A percentile compares a stretch with the other conserved stretches of the same genome.
Evolutionary conservation across 768 basidiomycete genomes (phyloP).

Genomic region (Leccinum disarticulatum): DNA sequence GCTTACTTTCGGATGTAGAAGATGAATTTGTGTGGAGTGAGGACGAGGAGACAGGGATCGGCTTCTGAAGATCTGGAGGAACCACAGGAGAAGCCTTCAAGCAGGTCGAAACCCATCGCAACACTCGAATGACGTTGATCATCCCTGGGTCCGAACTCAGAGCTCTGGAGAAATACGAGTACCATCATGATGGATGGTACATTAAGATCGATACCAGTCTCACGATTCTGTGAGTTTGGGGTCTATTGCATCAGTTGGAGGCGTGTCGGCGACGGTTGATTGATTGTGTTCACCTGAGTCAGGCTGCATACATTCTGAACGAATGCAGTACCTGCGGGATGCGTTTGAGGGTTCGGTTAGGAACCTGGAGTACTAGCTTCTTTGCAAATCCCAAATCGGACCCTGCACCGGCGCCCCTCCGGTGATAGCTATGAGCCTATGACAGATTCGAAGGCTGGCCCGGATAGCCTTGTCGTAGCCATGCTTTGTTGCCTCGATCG

Average conservation of each 20-base stretch:
- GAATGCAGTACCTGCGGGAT: constrained; percentile 82
- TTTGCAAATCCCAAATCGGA: constrained; percentile 60
- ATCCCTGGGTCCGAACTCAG: constrained; percentile 50
- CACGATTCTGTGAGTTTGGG: constrained; percentile 61
- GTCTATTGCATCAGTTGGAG: constrained; percentile 65
- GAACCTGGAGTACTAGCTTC: constrained; percentile 63
- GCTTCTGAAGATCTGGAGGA: constrained; percentile 37
- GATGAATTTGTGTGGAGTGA: constrained; percentile 36
- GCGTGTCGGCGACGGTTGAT: constrained; percentile 33
- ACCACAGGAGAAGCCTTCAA: no score
- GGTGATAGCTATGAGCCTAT: constrained; percentile 58
- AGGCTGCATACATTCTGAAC: constrained; percentile 55
- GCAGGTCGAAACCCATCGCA: no score
- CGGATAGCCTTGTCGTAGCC: constrained; percentile 63
- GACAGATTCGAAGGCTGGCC: constrained; percentile 80
- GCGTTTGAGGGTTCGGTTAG: constrained; percentile 80
- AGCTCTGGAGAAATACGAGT: constrained; percentile 38
- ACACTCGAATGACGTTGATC: no score
- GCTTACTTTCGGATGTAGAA: constrained; percentile 40
- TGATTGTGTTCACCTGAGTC: neutral
- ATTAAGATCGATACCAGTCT: constrained; percentile 12
- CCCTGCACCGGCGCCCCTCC: constrained; percentile 49
- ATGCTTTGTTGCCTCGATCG: constrained; percentile 61
- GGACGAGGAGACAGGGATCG: constrained; percentile 23
- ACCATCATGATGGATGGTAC: neutral